Evolutionary conservation across 495 filamentous ascomycete species (phyloP), one percentile per base, ranked within the genome.

Genomic region (Neurospora sp.): DNA sequence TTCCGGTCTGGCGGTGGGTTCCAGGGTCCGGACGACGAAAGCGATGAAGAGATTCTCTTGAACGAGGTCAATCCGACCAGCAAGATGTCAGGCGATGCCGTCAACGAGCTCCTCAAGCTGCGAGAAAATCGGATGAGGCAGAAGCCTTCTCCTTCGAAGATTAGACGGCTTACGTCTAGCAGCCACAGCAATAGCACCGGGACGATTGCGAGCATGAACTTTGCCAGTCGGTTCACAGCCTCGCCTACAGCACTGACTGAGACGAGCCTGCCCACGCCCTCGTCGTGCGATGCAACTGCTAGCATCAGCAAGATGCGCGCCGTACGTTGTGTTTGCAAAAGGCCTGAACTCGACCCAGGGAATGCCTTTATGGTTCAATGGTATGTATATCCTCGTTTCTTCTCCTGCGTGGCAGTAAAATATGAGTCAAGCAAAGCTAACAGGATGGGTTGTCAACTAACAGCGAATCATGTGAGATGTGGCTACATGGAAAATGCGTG

Each of bases 401-500:
- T 75, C 59, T 27, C 40, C 40, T 74, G 70, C 69, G 7, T 8
- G 4, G 10, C 0, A 40, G 44, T 18, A n/a, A 7, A 12, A 14
- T 35, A 22, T 39, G 3, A 31, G 40, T 39, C 22, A 39, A 40
- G 75, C 74, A 71, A 76, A 65, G 16, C 75, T 75, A 70, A 74
- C 53, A 20, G 22, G 9, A 12, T 2, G 27, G 48, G 9, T 59
- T 59, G 10, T 65, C 2, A 65, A 69, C 16, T 72, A 37, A 39
- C 76, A 94, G 94, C 82, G 91, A 94, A 83, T 94, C 93, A 4
- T 97, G 94, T 81, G 91, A 89, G 45, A 91, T 94, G 81, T 95
- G 91, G 89, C 87, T 94, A 39, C 94, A 97, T 77, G 91, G 89
- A 7, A 86, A 86, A 76, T 97, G 94, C 78, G 87, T 94, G 40